Conservation (phyloP, 129 eudicot genomes). For the Silybum marianum region DNA sequence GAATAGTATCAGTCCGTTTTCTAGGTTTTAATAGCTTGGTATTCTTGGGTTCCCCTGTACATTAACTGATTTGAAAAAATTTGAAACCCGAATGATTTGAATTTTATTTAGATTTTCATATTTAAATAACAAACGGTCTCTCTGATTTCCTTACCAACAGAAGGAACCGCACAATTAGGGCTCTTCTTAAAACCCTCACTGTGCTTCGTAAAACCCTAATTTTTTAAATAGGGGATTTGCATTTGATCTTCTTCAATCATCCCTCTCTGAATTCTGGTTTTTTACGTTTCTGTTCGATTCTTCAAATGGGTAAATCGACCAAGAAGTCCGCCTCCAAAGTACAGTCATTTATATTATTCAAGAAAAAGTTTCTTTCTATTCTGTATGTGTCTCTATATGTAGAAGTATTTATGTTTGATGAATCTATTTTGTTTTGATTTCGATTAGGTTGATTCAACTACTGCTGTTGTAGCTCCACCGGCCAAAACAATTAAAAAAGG, state of each 20-base stretch:
- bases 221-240: neutral
- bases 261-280: neutral
- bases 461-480: neutral
- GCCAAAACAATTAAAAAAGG: neutral
- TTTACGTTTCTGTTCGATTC: neutral
- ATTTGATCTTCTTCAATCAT: neutral
- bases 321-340: conserved; percentile 1
- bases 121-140: neutral
- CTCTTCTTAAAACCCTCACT: neutral
- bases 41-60: neutral
- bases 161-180: neutral
- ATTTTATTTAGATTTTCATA: neutral
- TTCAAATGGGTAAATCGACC: conserved; percentile 1
- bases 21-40: neutral
- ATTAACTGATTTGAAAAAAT: neutral
- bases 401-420: neutral
- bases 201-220: neutral
- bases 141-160: neutral
- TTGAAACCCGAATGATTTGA: neutral
- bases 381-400: neutral
- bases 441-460: neutral
- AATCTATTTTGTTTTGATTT: neutral
- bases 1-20: too few species aligned
- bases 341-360: neutral
- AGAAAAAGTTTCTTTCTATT: neutral